These are phyloP conservation scores for Globisporangium parvum DNA, from an alignment of 352 stramenopile genomes.

Conservation along the genomic window DNA sequence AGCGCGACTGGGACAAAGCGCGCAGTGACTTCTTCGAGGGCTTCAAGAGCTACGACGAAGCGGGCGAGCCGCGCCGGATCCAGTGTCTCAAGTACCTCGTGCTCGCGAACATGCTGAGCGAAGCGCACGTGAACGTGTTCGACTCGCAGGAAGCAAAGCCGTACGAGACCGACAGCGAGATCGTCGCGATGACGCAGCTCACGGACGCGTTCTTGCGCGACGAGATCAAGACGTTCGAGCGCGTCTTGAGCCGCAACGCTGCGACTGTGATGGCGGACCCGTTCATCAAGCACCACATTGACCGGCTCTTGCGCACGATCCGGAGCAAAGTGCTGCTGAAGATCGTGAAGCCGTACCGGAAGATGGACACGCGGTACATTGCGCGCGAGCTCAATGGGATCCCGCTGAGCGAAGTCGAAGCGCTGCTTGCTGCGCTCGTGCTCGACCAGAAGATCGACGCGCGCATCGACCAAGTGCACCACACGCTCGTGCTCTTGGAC, in stretches of 20 bases:
- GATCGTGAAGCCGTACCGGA: slow-evolving; percentile 92
- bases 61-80: slow-evolving; percentile 87
- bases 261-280: slow-evolving; percentile 92
- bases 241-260: slow-evolving; percentile 60
- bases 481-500: slow-evolving; percentile 70
- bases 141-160: slow-evolving; percentile 91
- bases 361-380: slow-evolving; percentile 91
- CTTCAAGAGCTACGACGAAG: slow-evolving; percentile 96
- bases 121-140: slow-evolving; percentile 94
- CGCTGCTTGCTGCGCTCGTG: slow-evolving; percentile 43
- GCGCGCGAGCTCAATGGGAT: slow-evolving; percentile 91
- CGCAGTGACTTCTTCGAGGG: slow-evolving; percentile 93
- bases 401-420: slow-evolving; percentile 87
- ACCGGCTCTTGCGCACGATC: slow-evolving; percentile 87
- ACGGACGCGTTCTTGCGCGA: slow-evolving; percentile 91
- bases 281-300: slow-evolving; percentile 78
- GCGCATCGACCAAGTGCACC: slow-evolving; percentile 88
- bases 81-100: slow-evolving; percentile 95
- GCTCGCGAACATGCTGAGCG: slow-evolving; percentile 93
- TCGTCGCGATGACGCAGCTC: slow-evolving; percentile 94
- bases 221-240: slow-evolving; percentile 94
- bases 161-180: slow-evolving; percentile 94
- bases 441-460: neutral
- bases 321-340: slow-evolving; percentile 92
- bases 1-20: slow-evolving; percentile 90